phyloP scores from a whole-genome alignment of 176 grass and related monocot genomes.

The Paspalum notatum region DNA sequence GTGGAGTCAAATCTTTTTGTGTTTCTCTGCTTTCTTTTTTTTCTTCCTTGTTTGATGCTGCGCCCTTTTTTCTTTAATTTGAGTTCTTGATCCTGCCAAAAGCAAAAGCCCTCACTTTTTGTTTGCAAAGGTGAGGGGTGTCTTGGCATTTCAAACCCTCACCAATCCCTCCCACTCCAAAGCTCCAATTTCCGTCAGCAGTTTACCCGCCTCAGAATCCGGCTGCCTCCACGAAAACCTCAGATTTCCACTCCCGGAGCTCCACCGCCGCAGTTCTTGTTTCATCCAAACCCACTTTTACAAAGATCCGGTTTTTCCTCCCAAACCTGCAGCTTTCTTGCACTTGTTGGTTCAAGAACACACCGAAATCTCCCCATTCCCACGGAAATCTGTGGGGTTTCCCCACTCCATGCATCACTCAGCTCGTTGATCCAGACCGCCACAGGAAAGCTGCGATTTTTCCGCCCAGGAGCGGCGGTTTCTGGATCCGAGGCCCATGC shows the following conservation, averaged over 20 bases:
- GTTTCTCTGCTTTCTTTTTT: conserved; percentile 22
- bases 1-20: conserved; percentile 48
- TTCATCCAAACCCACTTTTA: not conserved
- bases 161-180: conserved; percentile 37
- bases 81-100: conserved; percentile 71
- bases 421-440: conserved; percentile 27
- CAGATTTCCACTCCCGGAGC: conserved; percentile 4
- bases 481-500: conserved; percentile 57
- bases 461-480: conserved; percentile 9
- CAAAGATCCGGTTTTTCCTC: conserved; percentile 43
- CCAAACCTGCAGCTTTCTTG: conserved; percentile 30
- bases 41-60: conserved; percentile 2
- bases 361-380: conserved; percentile 31
- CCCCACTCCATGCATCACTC: conserved; percentile 4
- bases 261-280: conserved; percentile 20
- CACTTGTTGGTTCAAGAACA: conserved; percentile 17
- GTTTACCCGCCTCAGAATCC: conserved; percentile 11
- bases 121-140: conserved; percentile 42
- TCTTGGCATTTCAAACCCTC: conserved; percentile 45
- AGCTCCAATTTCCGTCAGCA: conserved; percentile 19
- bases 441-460: conserved; percentile 39
- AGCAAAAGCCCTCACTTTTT: conserved; percentile 52
- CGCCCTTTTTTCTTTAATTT: conserved; percentile 58
- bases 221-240: conserved; percentile 15
- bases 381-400: conserved; percentile 32